A percentile compares a stretch with the other conserved stretches of the same genome.
phyloP scores from a whole-genome alignment of 2,329 filamentous ascomycete genomes.

The Aspergillus transmontanensis region DNA sequence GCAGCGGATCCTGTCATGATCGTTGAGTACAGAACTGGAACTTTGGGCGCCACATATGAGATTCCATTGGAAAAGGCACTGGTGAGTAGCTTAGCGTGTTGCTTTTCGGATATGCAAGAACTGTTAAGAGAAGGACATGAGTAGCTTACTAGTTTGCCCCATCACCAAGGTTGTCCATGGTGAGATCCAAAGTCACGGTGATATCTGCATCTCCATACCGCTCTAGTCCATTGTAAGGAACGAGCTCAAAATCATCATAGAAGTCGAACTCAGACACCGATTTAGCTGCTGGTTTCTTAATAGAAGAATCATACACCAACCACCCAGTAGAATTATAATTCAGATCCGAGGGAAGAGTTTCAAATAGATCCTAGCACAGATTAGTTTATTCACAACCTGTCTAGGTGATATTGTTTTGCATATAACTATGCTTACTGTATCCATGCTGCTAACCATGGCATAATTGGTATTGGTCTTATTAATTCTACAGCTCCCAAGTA shows the following conservation, averaged over 20 bases:
- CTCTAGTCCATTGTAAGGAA: slow-evolving; percentile 67
- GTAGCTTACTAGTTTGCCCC: slow-evolving; percentile 36
- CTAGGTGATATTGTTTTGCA: neutral
- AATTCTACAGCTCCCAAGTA: too few species aligned
- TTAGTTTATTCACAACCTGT: too few species aligned
- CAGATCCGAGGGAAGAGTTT: slow-evolving; percentile 31
- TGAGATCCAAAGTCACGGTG: slow-evolving; percentile 70
- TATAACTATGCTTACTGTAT: slow-evolving; percentile 25
- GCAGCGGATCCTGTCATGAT: slow-evolving; percentile 43
- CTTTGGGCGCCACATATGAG: slow-evolving; percentile 33
- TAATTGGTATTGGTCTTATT: slow-evolving; percentile 66
- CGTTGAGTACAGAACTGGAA: slow-evolving; percentile 33
- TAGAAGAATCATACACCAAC: slow-evolving; percentile 66
- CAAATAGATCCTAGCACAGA: neutral
- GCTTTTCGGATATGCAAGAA: too few species aligned
- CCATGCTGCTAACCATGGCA: slow-evolving; percentile 52
- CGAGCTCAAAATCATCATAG: slow-evolving; percentile 73
- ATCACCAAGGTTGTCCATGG: slow-evolving; percentile 53
- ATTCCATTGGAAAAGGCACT: slow-evolving; percentile 31
- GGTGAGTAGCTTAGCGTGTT: too few species aligned
- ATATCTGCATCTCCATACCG: slow-evolving; percentile 62
- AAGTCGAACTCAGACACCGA: slow-evolving; percentile 54
- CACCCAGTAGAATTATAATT: slow-evolving; percentile 52
- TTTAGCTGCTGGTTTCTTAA: slow-evolving; percentile 24
- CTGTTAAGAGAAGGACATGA: neutral